Evolutionary conservation across 176 grass and related monocot species (phyloP), one percentile per base, ranked within the genome.

Genomic region (Tillandsia fasciculata): DNA sequence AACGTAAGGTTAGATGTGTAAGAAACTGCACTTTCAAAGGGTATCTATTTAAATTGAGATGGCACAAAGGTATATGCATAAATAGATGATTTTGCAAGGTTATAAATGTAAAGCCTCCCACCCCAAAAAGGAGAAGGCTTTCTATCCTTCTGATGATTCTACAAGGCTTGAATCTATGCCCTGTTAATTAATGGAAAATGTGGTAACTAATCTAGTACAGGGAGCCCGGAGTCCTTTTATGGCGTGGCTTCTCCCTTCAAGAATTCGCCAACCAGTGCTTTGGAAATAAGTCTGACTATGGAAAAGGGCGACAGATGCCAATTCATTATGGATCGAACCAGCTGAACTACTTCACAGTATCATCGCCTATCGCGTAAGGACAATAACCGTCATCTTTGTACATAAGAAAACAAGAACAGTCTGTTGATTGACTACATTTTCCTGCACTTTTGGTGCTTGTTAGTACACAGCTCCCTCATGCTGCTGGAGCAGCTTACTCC

Each of bases 221-320:
- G 80, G 95, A 99, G 56, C 95, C 90, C 7, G 95, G 95, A 61
- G 77, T 99, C 56, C 90, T 93, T 70, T 70, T 93, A 24, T 99
- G 95, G 95, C 86, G 89, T 14, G 95, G 95, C 64, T 99, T 93
- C 82, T 93, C 89, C 1, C 54, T 93, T 52, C 89, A 99, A 77
- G 94, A 99, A 76, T 93, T 99, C 78, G 82, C 94, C 64, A 90
- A 99, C 29, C 90, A 99, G 75, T 90, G 84, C 70, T 99, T 99
- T 69, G 89, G 94, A 1, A 99, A 99, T 18, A 87, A 69, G 48
- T 56, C 83, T 72, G 94, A 90, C 73, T 90, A 93, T 48, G 94
- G 90, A 64, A 99, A 93, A 90, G 94, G 94, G 56, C 83, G 87
- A 53, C 94, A 99, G 47, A 93, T 99, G 94, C 94, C 90, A 15